A percentile compares a stretch with the other conserved stretches of the same genome.
Conservation (phyloP, 768 basidiomycete genomes). For the Agaricus sinodeliciosus region DNA sequence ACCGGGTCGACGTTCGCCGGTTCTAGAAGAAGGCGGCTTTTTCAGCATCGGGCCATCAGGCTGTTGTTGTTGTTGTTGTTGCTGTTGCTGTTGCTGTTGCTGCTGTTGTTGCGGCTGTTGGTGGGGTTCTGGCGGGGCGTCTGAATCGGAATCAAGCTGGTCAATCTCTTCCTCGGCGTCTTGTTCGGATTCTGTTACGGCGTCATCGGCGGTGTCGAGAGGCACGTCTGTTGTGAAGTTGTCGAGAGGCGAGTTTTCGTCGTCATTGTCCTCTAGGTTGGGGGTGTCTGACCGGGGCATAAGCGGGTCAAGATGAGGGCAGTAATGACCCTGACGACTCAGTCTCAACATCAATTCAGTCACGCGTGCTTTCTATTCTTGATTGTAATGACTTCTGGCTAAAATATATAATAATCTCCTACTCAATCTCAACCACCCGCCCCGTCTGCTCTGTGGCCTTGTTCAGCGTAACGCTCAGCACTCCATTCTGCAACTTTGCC, state of each 20-base stretch:
- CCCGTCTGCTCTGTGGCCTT: slow-evolving; percentile 55
- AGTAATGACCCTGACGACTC: slow-evolving; percentile 1
- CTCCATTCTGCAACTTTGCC: slow-evolving; percentile 63
- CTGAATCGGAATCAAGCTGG: slow-evolving; percentile 55
- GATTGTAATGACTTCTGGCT: not conserved
- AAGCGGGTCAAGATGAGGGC: not conserved
- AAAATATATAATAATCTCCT: not conserved
- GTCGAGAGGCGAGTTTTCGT: not conserved
- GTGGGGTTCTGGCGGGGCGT: slow-evolving; percentile 31
- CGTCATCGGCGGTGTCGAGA: slow-evolving; percentile 12
- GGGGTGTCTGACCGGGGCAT: slow-evolving; percentile 2
- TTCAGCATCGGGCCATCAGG: slow-evolving; percentile 17
- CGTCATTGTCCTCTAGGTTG: not conserved
- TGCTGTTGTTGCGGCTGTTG: slow-evolving; percentile 14
- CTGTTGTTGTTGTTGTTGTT: slow-evolving; percentile 18
- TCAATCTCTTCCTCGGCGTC: slow-evolving; percentile 64
- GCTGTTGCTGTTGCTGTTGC: slow-evolving; percentile 12
- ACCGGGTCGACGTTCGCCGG: slow-evolving; percentile 47
- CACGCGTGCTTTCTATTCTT: slow-evolving; percentile 6
- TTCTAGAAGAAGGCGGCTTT: slow-evolving; percentile 19
- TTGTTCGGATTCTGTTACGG: slow-evolving; percentile 34
- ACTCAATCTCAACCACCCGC: slow-evolving; percentile 40
- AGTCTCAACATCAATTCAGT: slow-evolving; percentile 9
- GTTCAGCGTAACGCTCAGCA: slow-evolving; percentile 55
- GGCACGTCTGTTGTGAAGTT: slow-evolving; percentile 6